Evolutionary conservation across 2,329 filamentous ascomycete genomes (phyloP).

Genomic region (Pseudogymnoascus sp.): DNA sequence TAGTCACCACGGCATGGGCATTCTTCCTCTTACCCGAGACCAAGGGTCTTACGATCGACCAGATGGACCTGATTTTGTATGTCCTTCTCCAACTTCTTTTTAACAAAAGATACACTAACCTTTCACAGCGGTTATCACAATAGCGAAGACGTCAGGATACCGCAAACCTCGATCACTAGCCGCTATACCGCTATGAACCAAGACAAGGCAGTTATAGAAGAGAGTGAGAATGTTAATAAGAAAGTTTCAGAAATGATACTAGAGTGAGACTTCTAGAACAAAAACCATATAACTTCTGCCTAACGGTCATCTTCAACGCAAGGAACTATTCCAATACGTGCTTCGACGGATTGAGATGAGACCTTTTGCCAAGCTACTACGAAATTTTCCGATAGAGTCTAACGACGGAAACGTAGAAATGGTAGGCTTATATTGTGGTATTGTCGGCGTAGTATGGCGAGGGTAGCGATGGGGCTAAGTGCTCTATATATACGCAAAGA

Average conservation of each 20-base stretch:
- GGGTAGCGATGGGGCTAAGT: too few species aligned
- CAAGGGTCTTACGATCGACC: slow-evolving; percentile 46
- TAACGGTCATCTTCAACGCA: background rate
- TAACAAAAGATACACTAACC: background rate
- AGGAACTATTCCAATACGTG: background rate
- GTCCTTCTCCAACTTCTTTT: background rate
- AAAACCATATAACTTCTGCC: background rate
- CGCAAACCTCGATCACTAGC: background rate
- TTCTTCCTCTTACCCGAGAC: slow-evolving; percentile 49
- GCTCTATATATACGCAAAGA: too few species aligned
- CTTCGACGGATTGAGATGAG: background rate
- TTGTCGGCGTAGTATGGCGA: background rate
- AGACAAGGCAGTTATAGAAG: background rate
- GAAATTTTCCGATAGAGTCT: background rate
- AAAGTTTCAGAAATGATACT: background rate
- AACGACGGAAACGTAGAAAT: background rate
- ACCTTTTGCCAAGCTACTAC: background rate
- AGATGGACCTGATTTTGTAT: slow-evolving; percentile 35
- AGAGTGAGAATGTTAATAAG: background rate
- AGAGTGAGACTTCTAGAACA: background rate
- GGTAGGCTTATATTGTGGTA: background rate
- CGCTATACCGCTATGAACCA: background rate
- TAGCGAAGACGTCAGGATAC: background rate
- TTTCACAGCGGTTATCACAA: background rate
- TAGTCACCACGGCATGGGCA: slow-evolving; percentile 40